Base-by-base conservation (phyloP, 2,329 filamentous ascomycete genomes). In the Ilyonectria robusta region DNA sequence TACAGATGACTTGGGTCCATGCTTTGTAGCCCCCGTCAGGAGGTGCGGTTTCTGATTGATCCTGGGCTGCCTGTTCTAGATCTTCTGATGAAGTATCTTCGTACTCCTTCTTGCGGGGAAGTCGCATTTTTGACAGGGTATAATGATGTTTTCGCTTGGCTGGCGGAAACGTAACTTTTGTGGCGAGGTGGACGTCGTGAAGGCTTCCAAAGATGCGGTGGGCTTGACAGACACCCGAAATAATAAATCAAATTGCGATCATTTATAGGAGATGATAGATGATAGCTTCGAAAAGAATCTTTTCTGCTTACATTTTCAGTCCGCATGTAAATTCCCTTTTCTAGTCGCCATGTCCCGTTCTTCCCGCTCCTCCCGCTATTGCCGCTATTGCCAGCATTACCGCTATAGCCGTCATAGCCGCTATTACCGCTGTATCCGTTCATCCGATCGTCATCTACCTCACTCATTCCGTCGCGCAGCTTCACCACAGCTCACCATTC, bases 1-100 rank as follows among this genome's bases (percentile, higher is more conserved):
- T 75, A 66, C 80, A 73, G 0, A 76, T 50, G 0, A 77, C 78
- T 54, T 81, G 80, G 1, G 73, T 68, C 80, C 79, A 82, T 6
- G 72, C 72, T 8, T 72, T 72, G 15, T 57, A 33, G 6, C 72
- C 72, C 6, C 72, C 69, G 6, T 75, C 72, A 6, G 72, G 70
- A 19, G 70, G 65, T n/a, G 15, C 40, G 6, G 15, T 8, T 6
- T 8, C 8, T 2, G 40, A n/a, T 42, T 8, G 17, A 8, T 6
- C n/a, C 7, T 19, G 7, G 46, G 2, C 2, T 59, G 19, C 2
- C 7, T 60, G 60, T 23, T 73, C 70, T 1, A 67, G 15, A 21
- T 71, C 69, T 13, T 59, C 31, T 5, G 68, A 59, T 26, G 40
- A 62, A 1, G 55, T 35, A 17, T 56, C 66, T 15, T 62, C 62